phyloP scores from a whole-genome alignment of 2,329 filamentous ascomycete genomes.

The Aspergillus texensis region DNA sequence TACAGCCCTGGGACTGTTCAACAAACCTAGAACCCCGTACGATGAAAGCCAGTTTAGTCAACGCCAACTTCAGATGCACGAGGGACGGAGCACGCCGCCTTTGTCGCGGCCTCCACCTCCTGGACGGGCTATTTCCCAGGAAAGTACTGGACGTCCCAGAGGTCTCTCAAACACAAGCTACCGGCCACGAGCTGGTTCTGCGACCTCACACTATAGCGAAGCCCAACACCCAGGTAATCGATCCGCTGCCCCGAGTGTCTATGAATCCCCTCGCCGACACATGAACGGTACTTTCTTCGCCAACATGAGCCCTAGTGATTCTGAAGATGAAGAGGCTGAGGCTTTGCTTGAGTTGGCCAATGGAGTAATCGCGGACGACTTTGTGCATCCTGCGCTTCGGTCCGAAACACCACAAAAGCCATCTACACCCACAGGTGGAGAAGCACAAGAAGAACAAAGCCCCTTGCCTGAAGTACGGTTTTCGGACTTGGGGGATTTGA shows the following conservation, averaged over 20 bases:
- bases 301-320: constrained; percentile 42
- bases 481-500: constrained; percentile 43
- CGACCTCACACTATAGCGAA: constrained; percentile 42
- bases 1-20: constrained; percentile 71
- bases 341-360: constrained; percentile 2
- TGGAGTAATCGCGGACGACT: constrained; percentile 21
- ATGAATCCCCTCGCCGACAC: constrained; percentile 32
- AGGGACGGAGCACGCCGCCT: constrained; percentile 67
- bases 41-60: constrained; percentile 85
- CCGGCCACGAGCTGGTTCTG: constrained; percentile 40
- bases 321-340: constrained; percentile 37
- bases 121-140: constrained; percentile 24
- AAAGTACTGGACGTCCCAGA: constrained; percentile 30
- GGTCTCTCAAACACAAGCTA: constrained; percentile 42
- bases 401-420: constrained; percentile 37
- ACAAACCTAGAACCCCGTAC: constrained; percentile 74
- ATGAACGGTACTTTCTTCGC: constrained; percentile 38
- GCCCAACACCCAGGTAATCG: constrained; percentile 27
- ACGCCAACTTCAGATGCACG: constrained; percentile 77
- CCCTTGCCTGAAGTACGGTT: constrained; percentile 39
- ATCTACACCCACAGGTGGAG: constrained; percentile 31
- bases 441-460: constrained; percentile 21
- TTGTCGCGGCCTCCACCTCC: constrained; percentile 33
- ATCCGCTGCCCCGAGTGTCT: constrained; percentile 29
- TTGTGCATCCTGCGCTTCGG: constrained; percentile 42